Evolutionary conservation across 2,329 filamentous ascomycete genomes (phyloP), one percentile per base, ranked within the genome.

Genomic region (Fusarium lyarnte): DNA sequence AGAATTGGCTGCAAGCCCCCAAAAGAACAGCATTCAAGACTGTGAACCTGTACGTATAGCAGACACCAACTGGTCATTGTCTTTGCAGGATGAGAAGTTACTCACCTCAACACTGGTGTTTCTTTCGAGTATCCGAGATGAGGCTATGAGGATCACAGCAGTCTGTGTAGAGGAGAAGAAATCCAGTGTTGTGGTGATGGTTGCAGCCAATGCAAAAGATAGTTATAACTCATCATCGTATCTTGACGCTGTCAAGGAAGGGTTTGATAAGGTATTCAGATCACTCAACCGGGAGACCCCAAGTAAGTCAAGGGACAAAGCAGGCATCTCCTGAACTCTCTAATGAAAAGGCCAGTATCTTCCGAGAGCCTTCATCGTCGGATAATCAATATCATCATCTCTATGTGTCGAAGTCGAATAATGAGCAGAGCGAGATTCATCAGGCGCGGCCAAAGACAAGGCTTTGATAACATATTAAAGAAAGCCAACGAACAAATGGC

Each of bases 141-240:
- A 77, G 23, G 17, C 42, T 3, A 12, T 31, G 8, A 64, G 58
- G 2, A 33, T 75, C 23, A 70, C 73, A 12, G 75, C 76, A 19
- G 76, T 74, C 10, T 74, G 73, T 41, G 58, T 74, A 6, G 49
- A 74, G 8, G 69, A 78, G 29, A 52, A 13, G 8, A 16, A 33
- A 10, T 10, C 43, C 21, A 25, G 57, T 4, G 25, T 78, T 5
- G 12, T 27, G 13, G 43, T 76, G n/a, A 58, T 77, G 46, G 58
- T 77, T 25, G 73, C 76, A 8, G 70, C 55, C 39, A 77, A 77
- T 51, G 66, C 71, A 8, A 61, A 42, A 33, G 39, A 25, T 23
- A 14, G 12, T 21, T 23, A 11, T n/a, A 23, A 25, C 11, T 42
- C 49, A 14, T 65, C 74, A 6, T 21, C 27, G 4, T 73, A 75